Evolutionary conservation across 2,329 filamentous ascomycete genomes (phyloP).

Genomic region (Leptodontidium sp.): DNA sequence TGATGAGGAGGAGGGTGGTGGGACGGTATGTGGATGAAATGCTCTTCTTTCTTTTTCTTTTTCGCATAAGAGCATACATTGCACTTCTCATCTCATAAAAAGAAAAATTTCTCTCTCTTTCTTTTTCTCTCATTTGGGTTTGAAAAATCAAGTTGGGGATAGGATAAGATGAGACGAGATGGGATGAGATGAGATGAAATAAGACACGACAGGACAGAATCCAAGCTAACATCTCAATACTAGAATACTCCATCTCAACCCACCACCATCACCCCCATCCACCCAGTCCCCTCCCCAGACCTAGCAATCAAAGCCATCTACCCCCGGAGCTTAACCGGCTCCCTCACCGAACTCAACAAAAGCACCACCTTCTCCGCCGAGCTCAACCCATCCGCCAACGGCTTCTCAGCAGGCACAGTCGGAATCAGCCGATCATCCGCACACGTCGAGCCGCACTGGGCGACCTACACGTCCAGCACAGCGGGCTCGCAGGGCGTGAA

Average conservation of each 20-base stretch:
- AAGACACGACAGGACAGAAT: background rate
- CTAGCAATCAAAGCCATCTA: constrained; percentile 13
- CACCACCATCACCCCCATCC: background rate
- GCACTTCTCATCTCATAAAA: background rate
- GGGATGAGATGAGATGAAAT: background rate
- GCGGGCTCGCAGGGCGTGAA: background rate
- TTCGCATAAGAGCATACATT: background rate
- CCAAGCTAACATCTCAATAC: background rate
- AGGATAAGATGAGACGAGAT: too few species aligned
- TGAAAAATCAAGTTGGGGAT: too few species aligned
- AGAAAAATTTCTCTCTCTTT: too few species aligned
- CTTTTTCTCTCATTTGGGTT: too few species aligned
- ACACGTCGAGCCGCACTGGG: background rate
- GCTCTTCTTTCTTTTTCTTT: background rate
- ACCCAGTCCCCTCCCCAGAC: background rate
- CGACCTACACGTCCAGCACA: background rate
- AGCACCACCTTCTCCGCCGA: background rate
- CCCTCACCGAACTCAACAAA: background rate
- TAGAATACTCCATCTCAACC: too few species aligned
- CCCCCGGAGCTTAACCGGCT: background rate
- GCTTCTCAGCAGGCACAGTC: background rate
- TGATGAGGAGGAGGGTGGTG: background rate
- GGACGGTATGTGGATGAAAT: background rate
- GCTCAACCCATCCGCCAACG: background rate
- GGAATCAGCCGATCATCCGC: background rate